Base-by-base conservation (phyloP, 768 basidiomycete genomes). In the Mycena filopes region DNA sequence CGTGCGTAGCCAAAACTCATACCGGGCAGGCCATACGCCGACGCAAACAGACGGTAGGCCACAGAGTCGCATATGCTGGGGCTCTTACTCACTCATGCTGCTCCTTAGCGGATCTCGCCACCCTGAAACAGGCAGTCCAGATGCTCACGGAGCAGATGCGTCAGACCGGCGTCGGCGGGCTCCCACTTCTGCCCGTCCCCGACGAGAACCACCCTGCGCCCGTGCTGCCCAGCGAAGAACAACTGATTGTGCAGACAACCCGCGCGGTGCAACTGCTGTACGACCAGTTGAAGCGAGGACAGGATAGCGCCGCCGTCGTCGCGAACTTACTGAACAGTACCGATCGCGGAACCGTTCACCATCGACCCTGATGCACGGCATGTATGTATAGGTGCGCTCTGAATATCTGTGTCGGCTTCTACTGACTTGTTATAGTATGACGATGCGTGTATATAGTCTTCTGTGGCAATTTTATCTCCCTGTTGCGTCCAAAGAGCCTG, bases 131-230 rank as follows among this genome's bases (percentile, higher is more conserved):
- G 67, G 78, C 81, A 18, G 66, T 89, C 1, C 76, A 81, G 15
- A 55, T 76, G 1, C 78, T 89, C 13, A 75, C 79, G 6, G 83
- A 88, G 12, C 65, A 83, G 33, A 76, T 91, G 65, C 81, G 84
- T 2, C 81, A 85, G 55, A 83, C 85, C 0, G 90, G 90, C n/a
- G 83, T 91, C 20, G 91, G 90, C 2, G 89, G 87, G 2, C 81
- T 89, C 49, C 89, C 90, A 1, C 67, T 88, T 12, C 74, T 85
- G 6, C 76, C 78, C 1, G 45, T 46, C 70, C 23, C 65, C 51
- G 21, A 67, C 69, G 42, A 23, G 36, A 58, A 42, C 55, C 59
- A 50, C 57, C 60, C 73, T 18, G 65, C 74, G 0, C 71, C 78
- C 16, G 40, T 21, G 2, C 59, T 46, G 0, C 86, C 82, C 2